Evolutionary conservation across 2,329 filamentous ascomycete species (phyloP).

Genomic region (Biscogniauxia mediterranea): DNA sequence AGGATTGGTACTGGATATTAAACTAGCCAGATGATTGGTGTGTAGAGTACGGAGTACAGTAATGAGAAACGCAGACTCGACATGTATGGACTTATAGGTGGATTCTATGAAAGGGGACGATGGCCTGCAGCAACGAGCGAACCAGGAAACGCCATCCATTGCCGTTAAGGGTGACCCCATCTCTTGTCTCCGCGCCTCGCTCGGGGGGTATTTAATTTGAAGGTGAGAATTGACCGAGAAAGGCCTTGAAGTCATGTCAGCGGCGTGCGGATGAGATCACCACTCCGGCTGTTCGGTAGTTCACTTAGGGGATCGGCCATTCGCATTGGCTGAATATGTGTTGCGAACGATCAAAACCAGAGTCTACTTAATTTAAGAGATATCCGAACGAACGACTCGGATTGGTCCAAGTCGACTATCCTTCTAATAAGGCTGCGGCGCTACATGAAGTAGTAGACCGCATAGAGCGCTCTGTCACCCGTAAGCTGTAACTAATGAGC

Average conservation of each 20-base stretch:
- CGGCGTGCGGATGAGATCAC: not conserved
- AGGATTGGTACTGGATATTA: not conserved
- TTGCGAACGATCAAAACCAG: constrained; percentile 1
- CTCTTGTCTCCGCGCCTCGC: not conserved
- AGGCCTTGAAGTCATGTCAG: not conserved
- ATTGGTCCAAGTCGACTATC: constrained; percentile 18
- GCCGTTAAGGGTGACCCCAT: not conserved
- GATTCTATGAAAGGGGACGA: not conserved
- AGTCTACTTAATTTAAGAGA: constrained; percentile 21
- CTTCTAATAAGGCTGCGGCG: constrained; percentile 20
- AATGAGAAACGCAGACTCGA: not conserved
- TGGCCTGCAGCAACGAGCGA: not conserved
- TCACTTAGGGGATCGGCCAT: not conserved
- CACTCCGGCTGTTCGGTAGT: not conserved
- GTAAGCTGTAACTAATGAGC: constrained; percentile 14
- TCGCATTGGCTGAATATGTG: not conserved
- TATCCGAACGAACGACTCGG: constrained; percentile 8
- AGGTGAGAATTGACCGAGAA: not conserved
- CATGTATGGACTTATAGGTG: not conserved
- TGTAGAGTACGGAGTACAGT: not conserved
- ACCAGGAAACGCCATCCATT: not conserved
- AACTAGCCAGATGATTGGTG: not conserved
- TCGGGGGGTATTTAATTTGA: not conserved
- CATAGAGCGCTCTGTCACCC: constrained; percentile 16
- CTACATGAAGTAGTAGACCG: constrained; percentile 14